Conservation (phyloP, 768 basidiomycete genomes). For the Dacryopinax primogenitus region DNA sequence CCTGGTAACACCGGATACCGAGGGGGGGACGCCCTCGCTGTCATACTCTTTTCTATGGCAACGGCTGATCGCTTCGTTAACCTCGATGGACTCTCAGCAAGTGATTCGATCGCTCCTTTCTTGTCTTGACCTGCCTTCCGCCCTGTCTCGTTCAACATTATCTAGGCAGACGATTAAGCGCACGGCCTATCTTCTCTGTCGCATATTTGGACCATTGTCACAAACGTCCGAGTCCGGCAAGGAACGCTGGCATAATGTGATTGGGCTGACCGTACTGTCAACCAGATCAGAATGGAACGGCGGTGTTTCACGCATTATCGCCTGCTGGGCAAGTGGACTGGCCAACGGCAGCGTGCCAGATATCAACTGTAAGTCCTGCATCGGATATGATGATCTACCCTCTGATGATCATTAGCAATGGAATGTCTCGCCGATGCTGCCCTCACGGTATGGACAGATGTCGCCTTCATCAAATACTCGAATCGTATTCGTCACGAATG, state of each 20-base stretch:
- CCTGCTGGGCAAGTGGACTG: not conserved
- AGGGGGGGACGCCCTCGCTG: constrained; percentile 17
- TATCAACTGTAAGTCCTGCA: not conserved
- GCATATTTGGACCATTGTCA: not conserved
- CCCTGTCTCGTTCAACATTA: constrained; percentile 25
- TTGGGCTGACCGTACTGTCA: constrained; percentile 30
- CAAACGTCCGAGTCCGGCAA: not conserved
- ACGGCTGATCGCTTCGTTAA: constrained; percentile 34
- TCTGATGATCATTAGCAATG: constrained; percentile 23
- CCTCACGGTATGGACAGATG: constrained; percentile 57
- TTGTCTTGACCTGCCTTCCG: constrained; percentile 29
- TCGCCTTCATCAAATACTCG: constrained; percentile 70
- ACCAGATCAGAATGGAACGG: constrained; percentile 19
- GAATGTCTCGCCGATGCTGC: constrained; percentile 22
- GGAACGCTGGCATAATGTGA: not conserved
- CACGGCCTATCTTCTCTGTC: constrained; percentile 42
- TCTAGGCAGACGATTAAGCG: constrained; percentile 37
- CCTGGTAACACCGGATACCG: constrained; percentile 18
- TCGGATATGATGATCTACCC: not conserved
- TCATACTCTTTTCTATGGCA: constrained; percentile 43
- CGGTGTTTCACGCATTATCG: not conserved
- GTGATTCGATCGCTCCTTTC: constrained; percentile 48
- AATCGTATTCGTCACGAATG: constrained; percentile 61
- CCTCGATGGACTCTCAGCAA: constrained; percentile 44
- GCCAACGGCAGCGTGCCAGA: not conserved